phyloP scores from a whole-genome alignment of 108 stramenopile species.

The Nitzschia putrida region DNA sequence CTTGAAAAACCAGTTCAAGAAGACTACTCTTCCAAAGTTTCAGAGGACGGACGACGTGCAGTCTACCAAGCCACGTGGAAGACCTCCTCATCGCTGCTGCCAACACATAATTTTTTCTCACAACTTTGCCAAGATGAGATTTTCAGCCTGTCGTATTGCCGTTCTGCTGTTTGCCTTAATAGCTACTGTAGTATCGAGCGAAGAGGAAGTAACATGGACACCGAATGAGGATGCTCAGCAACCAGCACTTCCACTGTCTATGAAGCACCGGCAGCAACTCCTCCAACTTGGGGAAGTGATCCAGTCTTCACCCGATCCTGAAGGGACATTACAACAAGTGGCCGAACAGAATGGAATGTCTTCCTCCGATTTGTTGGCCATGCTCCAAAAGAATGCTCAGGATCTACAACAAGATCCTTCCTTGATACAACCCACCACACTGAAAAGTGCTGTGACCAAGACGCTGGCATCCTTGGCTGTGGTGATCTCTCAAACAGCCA shows the following conservation, averaged over 20 bases:
- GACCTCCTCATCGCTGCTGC: too few relatives aligned
- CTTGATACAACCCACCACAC: slow-evolving; percentile 20
- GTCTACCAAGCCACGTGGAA: too few relatives aligned
- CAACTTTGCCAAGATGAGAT: too few relatives aligned
- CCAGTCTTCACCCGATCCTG: slow-evolving; percentile 63
- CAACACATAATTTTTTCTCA: too few relatives aligned
- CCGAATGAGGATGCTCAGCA: slow-evolving; percentile 38
- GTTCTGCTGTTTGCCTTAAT: too few relatives aligned
- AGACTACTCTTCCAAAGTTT: too few relatives aligned
- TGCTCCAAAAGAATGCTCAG: slow-evolving; percentile 64
- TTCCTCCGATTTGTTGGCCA: slow-evolving; percentile 53
- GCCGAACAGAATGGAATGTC: slow-evolving; percentile 67
- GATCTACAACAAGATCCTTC: slow-evolving; percentile 54
- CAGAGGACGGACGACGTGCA: too few relatives aligned
- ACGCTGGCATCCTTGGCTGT: slow-evolving; percentile 38
- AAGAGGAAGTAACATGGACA: slow-evolving; percentile 11
- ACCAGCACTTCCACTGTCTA: slow-evolving; percentile 61
- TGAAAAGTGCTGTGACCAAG: slow-evolving; percentile 45
- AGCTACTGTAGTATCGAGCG: too few relatives aligned
- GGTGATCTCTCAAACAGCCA: slow-evolving; percentile 42
- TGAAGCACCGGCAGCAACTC: slow-evolving; percentile 64
- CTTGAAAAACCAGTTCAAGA: too few relatives aligned
- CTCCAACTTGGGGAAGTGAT: slow-evolving; percentile 69
- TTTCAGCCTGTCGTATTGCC: too few relatives aligned
- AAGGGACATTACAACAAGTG: slow-evolving; percentile 61